Evolutionary conservation across 2,329 filamentous ascomycete species (phyloP), one percentile per base, ranked within the genome.

Genomic region (Orbilia brochopaga): DNA sequence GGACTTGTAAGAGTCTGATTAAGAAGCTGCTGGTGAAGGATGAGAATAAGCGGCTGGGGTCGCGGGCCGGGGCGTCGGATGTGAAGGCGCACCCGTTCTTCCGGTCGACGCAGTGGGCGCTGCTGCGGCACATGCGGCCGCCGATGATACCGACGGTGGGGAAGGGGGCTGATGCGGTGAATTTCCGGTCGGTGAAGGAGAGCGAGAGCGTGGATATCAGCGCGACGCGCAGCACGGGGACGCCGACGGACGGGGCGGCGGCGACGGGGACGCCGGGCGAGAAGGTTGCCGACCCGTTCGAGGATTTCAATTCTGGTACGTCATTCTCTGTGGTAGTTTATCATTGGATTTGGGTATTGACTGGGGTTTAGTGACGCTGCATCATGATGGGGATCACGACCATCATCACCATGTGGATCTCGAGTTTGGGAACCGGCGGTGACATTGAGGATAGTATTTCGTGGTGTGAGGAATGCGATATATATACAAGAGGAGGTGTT

Each of bases 141-240:
- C 94, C 94, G 0, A 99, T 99, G 81, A 89, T 97, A 48, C 94
- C 94, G 8, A 89, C 95, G 77, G 89, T 93, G 79, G 92, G 92
- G 60, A 89, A 90, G 63, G 94, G 90, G 52, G 88, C 94, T 75
- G 94, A 99, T 79, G 97, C 94, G 0, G 84, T 96, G 78, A 99
- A 99, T 80, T 99, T 99, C 84, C 87, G 94, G 75, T 96, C 96
- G 77, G 92, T 99, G 66, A 99, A 97, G 81, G 94, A 99, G 81
- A 96, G 91, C 77, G 90, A 93, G 77, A 96, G 92, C 78, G 91
- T 97, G 55, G 94, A 99, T 79, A 88, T 95, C 53, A 85, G 86
- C 17, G 83, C 85, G 23, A 76, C 77, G 1, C 83, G 81, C 74
- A 79, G 83, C 53, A 91, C 91, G 80, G 91, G 92, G 1, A 91